Evolutionary conservation across 2,329 filamentous ascomycete genomes (phyloP).

Genomic region (Xylariaceae sp.): DNA sequence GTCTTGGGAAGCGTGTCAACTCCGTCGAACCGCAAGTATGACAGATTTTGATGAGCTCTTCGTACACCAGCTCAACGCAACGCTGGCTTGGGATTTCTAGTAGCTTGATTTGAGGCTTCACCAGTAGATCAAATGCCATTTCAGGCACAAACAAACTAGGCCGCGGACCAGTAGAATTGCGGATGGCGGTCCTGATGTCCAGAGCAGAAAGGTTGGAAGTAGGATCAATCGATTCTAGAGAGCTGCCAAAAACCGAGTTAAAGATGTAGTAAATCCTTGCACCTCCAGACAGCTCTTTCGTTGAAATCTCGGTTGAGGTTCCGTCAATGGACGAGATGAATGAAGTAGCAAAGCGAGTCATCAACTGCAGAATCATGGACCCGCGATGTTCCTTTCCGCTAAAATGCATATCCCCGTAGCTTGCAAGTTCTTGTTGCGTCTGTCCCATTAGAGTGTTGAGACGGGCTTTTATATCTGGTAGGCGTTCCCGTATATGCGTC

Average conservation of each 20-base stretch:
- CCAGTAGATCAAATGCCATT: conserved; percentile 94
- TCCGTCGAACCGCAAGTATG: conserved; percentile 98
- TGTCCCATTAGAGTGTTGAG: conserved; percentile 99
- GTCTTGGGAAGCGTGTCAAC: conserved; percentile 85
- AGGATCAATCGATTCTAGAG: conserved; percentile 93
- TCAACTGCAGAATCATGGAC: conserved; percentile 92
- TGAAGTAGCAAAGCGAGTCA: conserved; percentile 97
- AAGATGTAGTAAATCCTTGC: conserved; percentile 99
- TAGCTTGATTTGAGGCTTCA: conserved; percentile 98
- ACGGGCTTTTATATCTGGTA: conserved; percentile 97
- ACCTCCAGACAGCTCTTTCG: conserved; percentile 94
- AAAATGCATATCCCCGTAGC: conserved; percentile 97
- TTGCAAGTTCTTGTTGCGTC: conserved; percentile 96
- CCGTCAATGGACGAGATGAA: conserved; percentile 99
- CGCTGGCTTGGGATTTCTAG: conserved; percentile 93
- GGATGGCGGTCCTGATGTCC: conserved; percentile 95
- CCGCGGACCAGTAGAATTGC: conserved; percentile 94
- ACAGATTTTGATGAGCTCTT: conserved; percentile 99
- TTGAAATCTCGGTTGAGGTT: conserved; percentile 98
- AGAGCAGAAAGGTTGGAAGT: conserved; percentile 93
- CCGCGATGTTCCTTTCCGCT: conserved; percentile 96
- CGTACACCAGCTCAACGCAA: conserved; percentile 97
- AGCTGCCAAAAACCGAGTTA: conserved; percentile 98
- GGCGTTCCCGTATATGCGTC: conserved; percentile 91
- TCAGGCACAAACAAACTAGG: conserved; percentile 97